phyloP scores from a whole-genome alignment of 768 basidiomycete species.

The Suillus decipiens region DNA sequence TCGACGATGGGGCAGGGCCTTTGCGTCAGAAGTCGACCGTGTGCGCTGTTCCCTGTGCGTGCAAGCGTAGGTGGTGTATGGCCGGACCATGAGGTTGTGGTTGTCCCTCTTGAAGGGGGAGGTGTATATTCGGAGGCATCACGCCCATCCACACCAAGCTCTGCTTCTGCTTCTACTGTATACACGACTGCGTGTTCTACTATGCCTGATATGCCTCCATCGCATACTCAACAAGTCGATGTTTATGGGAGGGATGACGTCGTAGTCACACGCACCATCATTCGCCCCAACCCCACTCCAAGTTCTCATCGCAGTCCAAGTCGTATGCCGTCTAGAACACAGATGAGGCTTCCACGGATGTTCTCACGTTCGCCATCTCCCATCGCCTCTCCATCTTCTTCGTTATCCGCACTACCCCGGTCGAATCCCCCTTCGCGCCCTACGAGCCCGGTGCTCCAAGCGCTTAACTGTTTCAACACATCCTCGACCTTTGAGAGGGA shows the following conservation, averaged over 20 bases:
- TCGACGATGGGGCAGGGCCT: slow-evolving; percentile 31
- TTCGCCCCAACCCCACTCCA: slow-evolving; percentile 31
- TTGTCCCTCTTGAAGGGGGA: slow-evolving; percentile 25
- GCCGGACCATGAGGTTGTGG: slow-evolving; percentile 36
- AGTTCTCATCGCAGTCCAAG: background rate
- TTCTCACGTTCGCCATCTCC: slow-evolving; percentile 22
- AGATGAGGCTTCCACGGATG: background rate
- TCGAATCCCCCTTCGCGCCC: slow-evolving; percentile 24
- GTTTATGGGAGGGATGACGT: slow-evolving; percentile 33
- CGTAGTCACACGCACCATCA: slow-evolving; percentile 38
- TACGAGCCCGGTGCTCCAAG: slow-evolving; percentile 28
- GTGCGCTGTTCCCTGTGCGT: background rate
- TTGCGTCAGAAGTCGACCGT: slow-evolving; percentile 11
- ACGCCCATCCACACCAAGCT: background rate
- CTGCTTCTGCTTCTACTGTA: slow-evolving; percentile 10
- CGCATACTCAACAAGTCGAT: slow-evolving; percentile 23
- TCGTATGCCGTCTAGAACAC: slow-evolving; percentile 12
- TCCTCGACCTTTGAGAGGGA: slow-evolving; percentile 35
- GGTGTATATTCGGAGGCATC: slow-evolving; percentile 8
- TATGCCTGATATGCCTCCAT: slow-evolving; percentile 10
- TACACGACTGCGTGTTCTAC: slow-evolving; percentile 11
- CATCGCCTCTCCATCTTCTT: slow-evolving; percentile 28
- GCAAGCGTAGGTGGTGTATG: slow-evolving; percentile 32
- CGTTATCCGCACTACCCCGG: slow-evolving; percentile 28
- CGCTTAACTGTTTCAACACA: slow-evolving; percentile 37